Evolutionary conservation across 1,284 basidiomycete species (phyloP), one percentile per base, ranked within the genome.

Genomic region (Ustilago sp.): DNA sequence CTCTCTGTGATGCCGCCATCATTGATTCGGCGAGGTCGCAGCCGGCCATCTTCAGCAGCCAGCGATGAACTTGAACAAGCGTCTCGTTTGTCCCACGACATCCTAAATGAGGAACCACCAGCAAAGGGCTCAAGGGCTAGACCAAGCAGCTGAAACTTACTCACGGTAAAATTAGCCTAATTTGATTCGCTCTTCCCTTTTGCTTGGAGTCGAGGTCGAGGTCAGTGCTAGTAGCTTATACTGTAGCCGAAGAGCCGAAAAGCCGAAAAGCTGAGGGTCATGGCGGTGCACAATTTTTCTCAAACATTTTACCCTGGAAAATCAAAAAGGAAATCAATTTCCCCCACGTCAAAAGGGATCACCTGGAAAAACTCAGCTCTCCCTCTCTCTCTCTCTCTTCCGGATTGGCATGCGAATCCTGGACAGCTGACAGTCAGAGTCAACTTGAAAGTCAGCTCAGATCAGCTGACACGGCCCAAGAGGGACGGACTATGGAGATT

Each of bases 121-220:
- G 52, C 17, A 13, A 19, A 31, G 23, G 51, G 12, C 34, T 31
- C 7, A n/a, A 48, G 43, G 56, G 43, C 56, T 15, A 48, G 32
- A 58, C 41, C 43, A 51, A 45, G n/a, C 11, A 8, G 31, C 15
- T 32, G 36, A 63, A 63, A 41, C 41, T 63, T 63, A 63, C 61
- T 54, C 61, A 63, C 53, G 61, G 54, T 63, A 45, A 38, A 56
- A 56, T 63, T 28, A 50, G 61, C 9, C 61, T 63, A 47, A 63
- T 48, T 45, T 59, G 58, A 15, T 12, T 41, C 23, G 19, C 17
- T 31, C 43, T 28, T 23, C 38, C 5, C 38, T 9, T 17, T 39
- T 17, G 38, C 38, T 39, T 39, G 38, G 38, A 28, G 17, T 6
- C 8, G 13, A 41, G 39, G 39, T 41, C 13, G 39, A 41, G 39